Percentiles rank a stretch among this genome's conserved stretches.
phyloP scores from a whole-genome alignment of 2,329 filamentous ascomycete species.

The Niveomyces coronatus region DNA sequence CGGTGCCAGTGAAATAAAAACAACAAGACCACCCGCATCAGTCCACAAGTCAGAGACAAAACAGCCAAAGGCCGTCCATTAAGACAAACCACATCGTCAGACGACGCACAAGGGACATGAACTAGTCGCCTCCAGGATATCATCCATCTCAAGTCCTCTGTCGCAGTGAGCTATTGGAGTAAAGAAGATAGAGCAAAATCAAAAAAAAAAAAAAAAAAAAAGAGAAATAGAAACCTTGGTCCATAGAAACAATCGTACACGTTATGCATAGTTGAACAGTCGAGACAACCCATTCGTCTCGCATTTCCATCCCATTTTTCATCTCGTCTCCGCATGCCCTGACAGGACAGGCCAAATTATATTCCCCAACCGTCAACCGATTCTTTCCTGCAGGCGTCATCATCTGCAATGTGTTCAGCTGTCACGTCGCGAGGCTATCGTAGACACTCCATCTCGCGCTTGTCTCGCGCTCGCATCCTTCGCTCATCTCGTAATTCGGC shows the following conservation, averaged over 20 bases:
- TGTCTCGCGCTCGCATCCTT: slow-evolving; percentile 2
- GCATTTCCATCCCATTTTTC: slow-evolving; percentile 4
- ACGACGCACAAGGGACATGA: too few species aligned
- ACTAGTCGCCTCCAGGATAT: too few species aligned
- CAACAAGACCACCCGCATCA: slow-evolving; percentile 8
- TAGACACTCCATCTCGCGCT: too few species aligned
- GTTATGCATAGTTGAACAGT: slow-evolving; percentile 12
- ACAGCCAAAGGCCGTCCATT: slow-evolving; percentile 9
- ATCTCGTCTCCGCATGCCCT: not conserved
- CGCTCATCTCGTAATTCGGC: slow-evolving; percentile 2
- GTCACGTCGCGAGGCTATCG: slow-evolving; percentile 2
- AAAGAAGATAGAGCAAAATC: slow-evolving; percentile 10
- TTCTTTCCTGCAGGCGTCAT: not conserved
- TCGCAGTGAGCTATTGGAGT: slow-evolving; percentile 5
- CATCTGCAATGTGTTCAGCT: not conserved
- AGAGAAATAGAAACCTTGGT: slow-evolving; percentile 9
- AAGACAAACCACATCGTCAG: too few species aligned
- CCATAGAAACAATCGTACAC: slow-evolving; percentile 13
- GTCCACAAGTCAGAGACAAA: slow-evolving; percentile 5
- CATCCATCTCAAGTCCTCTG: slow-evolving; percentile 8
- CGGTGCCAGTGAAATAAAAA: slow-evolving; percentile 8
- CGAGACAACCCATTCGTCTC: slow-evolving; percentile 9
- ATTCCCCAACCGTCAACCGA: not conserved
- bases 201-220: slow-evolving; percentile 9
- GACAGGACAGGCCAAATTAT: slow-evolving; percentile 7